Evolutionary conservation across 116 monocot species (phyloP), one percentile per base, ranked within the genome.

Genomic region (Posidonia oceanica): DNA sequence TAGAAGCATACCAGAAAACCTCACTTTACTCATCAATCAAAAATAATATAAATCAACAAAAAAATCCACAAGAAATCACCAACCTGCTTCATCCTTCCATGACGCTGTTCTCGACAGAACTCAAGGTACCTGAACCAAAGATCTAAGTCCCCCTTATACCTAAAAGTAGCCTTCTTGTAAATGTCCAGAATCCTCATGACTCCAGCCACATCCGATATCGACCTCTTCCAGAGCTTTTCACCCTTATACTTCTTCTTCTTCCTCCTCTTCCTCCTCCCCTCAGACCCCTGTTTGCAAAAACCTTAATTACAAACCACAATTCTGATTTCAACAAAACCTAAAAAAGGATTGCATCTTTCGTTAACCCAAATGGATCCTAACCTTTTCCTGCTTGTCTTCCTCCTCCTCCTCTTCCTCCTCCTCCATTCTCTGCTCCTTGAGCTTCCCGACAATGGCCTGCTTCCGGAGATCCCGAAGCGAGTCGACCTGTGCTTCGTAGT

Each of bases 91-190:
- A 95, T 91, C 66, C 82, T 51, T 11, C 91, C 91, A 75, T 91
- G 82, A 41, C 72, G 72, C n/a, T 57, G 74, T 75, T 73, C 76
- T 64, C 88, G 64, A 64, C 91, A 95, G 58, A 84, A 95, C 73
- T 95, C 91, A 15, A 91, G 77, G 22, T 95, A 95, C 60, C 63
- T 63, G 59, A 95, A 91, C 95, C 95, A 95, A 15, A 95, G 76
- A 18, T 79, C 80, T 76, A 95, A 75, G 71, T 95, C 91, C n/a
- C 84, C 91, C 69, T 83, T 88, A 36, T 75, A 82, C 61, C 81
- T 88, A 66, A 68, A 36, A 40, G 67, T 69, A 15, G 76, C 91
- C 74, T 78, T 56, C 65, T 77, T 81, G 48, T 86, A 95, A 21
- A 91, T 60, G 36, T 81, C 84, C 55, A 95, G 22, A 38, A 95